These are phyloP conservation scores for Globisporangium cystogenes DNA, from an alignment of 352 stramenopile species.

Conservation along the genomic window DNA sequence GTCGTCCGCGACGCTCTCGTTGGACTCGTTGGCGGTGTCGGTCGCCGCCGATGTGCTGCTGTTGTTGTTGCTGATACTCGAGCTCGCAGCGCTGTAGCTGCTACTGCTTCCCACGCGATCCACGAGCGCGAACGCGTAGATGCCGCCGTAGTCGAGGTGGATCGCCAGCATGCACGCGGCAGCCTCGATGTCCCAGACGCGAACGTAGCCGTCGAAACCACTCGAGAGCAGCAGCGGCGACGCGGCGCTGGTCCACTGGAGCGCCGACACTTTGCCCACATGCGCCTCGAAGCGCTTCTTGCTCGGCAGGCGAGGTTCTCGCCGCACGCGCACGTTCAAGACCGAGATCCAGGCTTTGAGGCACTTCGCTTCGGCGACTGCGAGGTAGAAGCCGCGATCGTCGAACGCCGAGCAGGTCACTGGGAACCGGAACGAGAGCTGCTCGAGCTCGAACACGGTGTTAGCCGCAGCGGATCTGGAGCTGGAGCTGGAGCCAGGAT, in stretches of 20 bases:
- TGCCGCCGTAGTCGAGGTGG: constrained; percentile 38
- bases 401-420: constrained; percentile 41
- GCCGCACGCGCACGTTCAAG: constrained; percentile 21
- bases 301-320: neutral
- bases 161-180: constrained; percentile 26
- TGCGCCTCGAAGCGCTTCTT: constrained; percentile 46
- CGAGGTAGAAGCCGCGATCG: constrained; percentile 25
- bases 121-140: constrained; percentile 30
- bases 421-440: constrained; percentile 28
- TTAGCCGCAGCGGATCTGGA: too few relatives aligned
- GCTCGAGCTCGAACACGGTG: constrained; percentile 1
- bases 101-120: neutral
- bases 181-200: constrained; percentile 44
- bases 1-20: neutral
- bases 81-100: neutral
- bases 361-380: constrained; percentile 30
- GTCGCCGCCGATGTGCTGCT: too few relatives aligned
- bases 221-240: constrained; percentile 34
- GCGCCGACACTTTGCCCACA: constrained; percentile 35
- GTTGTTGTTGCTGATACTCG: neutral
- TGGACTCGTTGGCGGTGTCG: neutral
- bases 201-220: constrained; percentile 57
- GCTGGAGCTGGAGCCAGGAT: neutral
- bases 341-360: constrained; percentile 59
- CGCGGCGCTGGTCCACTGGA: constrained; percentile 43